Conservation (phyloP, 805 yeast genomes). For the Pichia rugopelliculosa region DNA sequence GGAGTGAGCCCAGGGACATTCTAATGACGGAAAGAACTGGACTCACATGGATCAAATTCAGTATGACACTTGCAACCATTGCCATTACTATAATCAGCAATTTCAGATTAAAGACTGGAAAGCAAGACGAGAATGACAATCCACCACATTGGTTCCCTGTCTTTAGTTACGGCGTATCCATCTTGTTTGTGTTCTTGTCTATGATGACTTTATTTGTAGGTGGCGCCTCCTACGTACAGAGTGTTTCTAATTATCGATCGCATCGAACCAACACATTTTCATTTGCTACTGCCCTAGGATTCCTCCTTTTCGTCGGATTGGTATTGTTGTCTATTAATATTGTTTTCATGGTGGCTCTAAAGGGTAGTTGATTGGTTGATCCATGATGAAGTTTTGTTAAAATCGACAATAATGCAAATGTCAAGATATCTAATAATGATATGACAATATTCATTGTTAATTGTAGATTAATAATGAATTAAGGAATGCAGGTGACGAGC, state of each 20-base stretch:
- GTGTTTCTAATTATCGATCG: conserved; percentile 37
- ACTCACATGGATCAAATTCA: conserved; percentile 40
- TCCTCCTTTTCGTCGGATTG: conserved; percentile 18
- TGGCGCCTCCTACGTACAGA: conserved; percentile 35
- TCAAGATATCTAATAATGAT: no score
- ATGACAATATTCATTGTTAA: no score
- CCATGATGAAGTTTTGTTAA: no score
- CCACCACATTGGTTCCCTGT: conserved; percentile 7
- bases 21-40: conserved; percentile 48
- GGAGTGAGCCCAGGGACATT: conserved; percentile 48
- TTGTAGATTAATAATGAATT: no score
- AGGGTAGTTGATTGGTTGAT: background rate
- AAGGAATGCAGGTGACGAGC: no score
- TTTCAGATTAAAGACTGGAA: conserved; percentile 34
- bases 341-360: conserved; percentile 5
- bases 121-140: background rate
- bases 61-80: conserved; percentile 38
- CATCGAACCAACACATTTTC: conserved; percentile 35
- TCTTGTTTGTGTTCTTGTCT: conserved; percentile 32
- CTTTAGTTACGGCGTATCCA: conserved; percentile 22
- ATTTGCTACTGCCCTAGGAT: conserved; percentile 17
- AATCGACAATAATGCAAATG: no score
- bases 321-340: conserved; percentile 9
- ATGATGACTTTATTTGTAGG: conserved; percentile 32
- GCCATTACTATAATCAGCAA: conserved; percentile 41